phyloP scores from a whole-genome alignment of 2,329 filamentous ascomycete species.

The Cladophialophora chaetospira region DNA sequence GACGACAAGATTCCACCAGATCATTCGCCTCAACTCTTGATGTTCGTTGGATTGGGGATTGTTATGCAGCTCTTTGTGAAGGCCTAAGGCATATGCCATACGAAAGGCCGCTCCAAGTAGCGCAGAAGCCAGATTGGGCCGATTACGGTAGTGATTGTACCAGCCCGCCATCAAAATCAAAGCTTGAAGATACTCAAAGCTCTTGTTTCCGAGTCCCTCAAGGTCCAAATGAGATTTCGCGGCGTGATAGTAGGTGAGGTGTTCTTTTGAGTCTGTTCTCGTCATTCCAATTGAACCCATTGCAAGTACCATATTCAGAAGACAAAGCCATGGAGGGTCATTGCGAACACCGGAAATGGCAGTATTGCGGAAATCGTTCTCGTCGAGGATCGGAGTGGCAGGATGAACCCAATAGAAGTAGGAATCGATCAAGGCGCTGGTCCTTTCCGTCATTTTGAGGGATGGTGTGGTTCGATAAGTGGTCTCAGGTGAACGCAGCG shows the following conservation, averaged over 20 bases:
- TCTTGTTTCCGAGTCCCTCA: slow-evolving; percentile 29
- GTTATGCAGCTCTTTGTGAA: slow-evolving; percentile 23
- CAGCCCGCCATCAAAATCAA: slow-evolving; percentile 32
- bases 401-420: slow-evolving; percentile 31
- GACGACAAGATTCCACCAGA: slow-evolving; percentile 23
- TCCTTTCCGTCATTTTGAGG: slow-evolving; percentile 8
- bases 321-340: slow-evolving; percentile 32
- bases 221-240: slow-evolving; percentile 29
- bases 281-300: slow-evolving; percentile 30
- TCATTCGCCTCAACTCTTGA: slow-evolving; percentile 32
- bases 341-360: slow-evolving; percentile 16
- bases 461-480: neutral
- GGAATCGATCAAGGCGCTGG: slow-evolving; percentile 21
- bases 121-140: slow-evolving; percentile 32
- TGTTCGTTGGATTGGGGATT: slow-evolving; percentile 23
- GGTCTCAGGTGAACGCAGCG: neutral
- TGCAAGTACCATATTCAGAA: slow-evolving; percentile 34
- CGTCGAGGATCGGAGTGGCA: slow-evolving; percentile 31
- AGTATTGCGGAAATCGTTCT: slow-evolving; percentile 26
- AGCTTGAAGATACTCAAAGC: slow-evolving; percentile 30
- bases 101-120: slow-evolving; percentile 32
- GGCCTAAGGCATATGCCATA: slow-evolving; percentile 30
- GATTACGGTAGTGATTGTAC: slow-evolving; percentile 32
- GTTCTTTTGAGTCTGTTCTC: slow-evolving; percentile 21
- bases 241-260: slow-evolving; percentile 28